Evolutionary conservation across 345 rosid genomes (phyloP).

Genomic region (Citrus hindsii): DNA sequence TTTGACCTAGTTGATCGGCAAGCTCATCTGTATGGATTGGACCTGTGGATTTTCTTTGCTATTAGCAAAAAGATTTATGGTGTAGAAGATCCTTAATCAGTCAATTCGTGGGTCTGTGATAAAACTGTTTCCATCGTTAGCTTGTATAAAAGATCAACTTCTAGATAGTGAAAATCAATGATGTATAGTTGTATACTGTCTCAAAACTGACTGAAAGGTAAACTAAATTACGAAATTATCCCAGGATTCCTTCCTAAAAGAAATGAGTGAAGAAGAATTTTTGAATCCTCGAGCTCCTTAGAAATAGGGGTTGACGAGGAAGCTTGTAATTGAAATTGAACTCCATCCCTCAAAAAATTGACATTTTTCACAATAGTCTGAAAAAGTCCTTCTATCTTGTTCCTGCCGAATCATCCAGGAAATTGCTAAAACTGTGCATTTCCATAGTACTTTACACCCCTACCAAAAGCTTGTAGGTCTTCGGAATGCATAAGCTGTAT

Average conservation of each 20-base stretch:
- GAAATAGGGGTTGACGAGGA: neutral
- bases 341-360: neutral
- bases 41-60: neutral
- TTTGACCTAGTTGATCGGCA: neutral
- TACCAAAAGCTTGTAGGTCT: neutral
- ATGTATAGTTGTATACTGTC: neutral
- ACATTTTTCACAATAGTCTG: neutral
- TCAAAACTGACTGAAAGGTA: neutral
- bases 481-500: neutral
- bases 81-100: neutral
- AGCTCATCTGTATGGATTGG: neutral
- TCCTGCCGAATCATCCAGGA: neutral
- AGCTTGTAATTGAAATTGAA: neutral
- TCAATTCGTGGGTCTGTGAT: neutral
- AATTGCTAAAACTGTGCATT: neutral
- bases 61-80: neutral
- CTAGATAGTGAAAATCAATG: neutral
- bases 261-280: neutral
- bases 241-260: neutral
- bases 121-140: neutral
- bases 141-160: neutral
- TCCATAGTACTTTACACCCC: neutral
- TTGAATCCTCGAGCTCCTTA: neutral
- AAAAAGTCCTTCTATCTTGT: neutral
- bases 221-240: neutral